These are phyloP conservation scores for Puccinia horiana DNA, from an alignment of 1,284 basidiomycete genomes.

Conservation along the genomic window DNA sequence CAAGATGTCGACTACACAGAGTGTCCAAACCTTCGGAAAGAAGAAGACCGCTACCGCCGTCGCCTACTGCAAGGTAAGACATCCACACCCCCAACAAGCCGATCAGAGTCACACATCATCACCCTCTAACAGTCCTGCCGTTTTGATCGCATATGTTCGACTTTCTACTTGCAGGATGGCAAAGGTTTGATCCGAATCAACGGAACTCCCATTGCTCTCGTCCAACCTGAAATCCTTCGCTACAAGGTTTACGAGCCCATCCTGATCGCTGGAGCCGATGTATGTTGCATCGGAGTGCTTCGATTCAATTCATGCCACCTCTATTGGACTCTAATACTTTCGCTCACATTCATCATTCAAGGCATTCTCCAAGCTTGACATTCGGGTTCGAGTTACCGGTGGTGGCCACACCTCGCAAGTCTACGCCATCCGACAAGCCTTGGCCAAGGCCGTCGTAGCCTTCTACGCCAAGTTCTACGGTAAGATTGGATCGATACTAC, in stretches of 20 bases:
- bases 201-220: slow-evolving; percentile 91
- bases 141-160: slow-evolving; percentile 8
- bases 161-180: slow-evolving; percentile 67
- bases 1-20: slow-evolving; percentile 51
- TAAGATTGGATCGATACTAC: slow-evolving; percentile 51
- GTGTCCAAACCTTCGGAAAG: slow-evolving; percentile 60
- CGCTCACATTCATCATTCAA: slow-evolving; percentile 65
- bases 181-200: slow-evolving; percentile 97
- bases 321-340: not conserved
- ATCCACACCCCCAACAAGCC: not conserved
- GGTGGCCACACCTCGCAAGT: slow-evolving; percentile 99
- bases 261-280: slow-evolving; percentile 54
- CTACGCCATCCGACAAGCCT: slow-evolving; percentile 98
- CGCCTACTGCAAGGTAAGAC: slow-evolving; percentile 43
- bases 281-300: slow-evolving; percentile 8
- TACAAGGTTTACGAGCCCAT: slow-evolving; percentile 91
- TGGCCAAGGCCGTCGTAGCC: slow-evolving; percentile 95
- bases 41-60: slow-evolving; percentile 58
- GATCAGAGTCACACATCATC: not conserved
- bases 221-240: slow-evolving; percentile 85
- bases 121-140: not conserved
- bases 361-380: slow-evolving; percentile 79
- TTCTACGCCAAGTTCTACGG: slow-evolving; percentile 62
- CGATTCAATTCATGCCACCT: not conserved
- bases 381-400: slow-evolving; percentile 97